phyloP scores from a whole-genome alignment of 2,329 filamentous ascomycete genomes.

The Pestalotiopsis sp. region DNA sequence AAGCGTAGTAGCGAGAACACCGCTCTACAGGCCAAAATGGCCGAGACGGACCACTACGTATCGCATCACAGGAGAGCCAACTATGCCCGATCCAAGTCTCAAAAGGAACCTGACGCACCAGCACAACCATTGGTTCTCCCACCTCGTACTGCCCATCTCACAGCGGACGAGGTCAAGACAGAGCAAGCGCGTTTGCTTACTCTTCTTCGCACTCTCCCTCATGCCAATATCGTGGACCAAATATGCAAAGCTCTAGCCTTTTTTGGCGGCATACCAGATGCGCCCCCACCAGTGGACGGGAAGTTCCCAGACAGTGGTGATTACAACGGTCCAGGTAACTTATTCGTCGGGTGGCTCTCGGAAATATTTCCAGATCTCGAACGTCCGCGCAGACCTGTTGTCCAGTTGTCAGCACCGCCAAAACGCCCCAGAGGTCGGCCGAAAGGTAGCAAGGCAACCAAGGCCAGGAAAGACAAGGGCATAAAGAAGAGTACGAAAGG shows the following conservation, averaged over 20 bases:
- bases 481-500: slow-evolving; percentile 47
- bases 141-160: slow-evolving; percentile 27
- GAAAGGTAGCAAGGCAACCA: slow-evolving; percentile 57
- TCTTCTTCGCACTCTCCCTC: slow-evolving; percentile 57
- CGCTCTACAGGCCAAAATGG: slow-evolving; percentile 58
- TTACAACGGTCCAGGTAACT: slow-evolving; percentile 57
- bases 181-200: slow-evolving; percentile 64
- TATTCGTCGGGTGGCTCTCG: slow-evolving; percentile 64
- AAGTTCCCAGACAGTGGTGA: slow-evolving; percentile 59
- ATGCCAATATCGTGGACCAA: slow-evolving; percentile 61
- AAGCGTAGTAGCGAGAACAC: slow-evolving; percentile 66
- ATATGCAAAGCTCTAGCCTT: slow-evolving; percentile 65
- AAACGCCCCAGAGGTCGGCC: slow-evolving; percentile 56
- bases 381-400: slow-evolving; percentile 27
- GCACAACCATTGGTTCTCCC: slow-evolving; percentile 12
- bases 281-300: slow-evolving; percentile 50
- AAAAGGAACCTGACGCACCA: slow-evolving; percentile 26
- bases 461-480: slow-evolving; percentile 51
- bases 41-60: slow-evolving; percentile 56
- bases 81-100: slow-evolving; percentile 30
- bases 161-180: slow-evolving; percentile 53
- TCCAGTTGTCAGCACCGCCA: slow-evolving; percentile 19
- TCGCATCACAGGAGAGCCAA: slow-evolving; percentile 47
- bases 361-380: slow-evolving; percentile 61
- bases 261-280: slow-evolving; percentile 62